A percentile compares a stretch with the other conserved stretches of the same genome.
Evolutionary conservation across 1,139 yeast species (phyloP).

Genomic region (Debaryomyces subglobosus): DNA sequence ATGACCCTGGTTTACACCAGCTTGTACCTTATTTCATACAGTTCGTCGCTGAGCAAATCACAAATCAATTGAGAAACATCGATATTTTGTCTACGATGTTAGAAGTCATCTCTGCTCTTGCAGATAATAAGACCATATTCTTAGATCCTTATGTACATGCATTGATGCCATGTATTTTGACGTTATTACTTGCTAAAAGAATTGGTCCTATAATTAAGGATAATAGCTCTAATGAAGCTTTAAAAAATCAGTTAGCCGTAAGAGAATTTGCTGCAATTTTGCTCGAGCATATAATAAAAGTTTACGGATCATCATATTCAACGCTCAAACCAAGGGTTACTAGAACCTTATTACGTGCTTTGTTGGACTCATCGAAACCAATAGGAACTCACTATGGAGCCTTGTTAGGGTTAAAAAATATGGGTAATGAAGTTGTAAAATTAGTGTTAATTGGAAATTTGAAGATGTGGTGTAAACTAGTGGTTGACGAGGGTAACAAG

Average conservation of each 20-base stretch:
- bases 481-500: constrained; percentile 43
- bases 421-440: constrained; percentile 89
- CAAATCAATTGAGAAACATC: constrained; percentile 79
- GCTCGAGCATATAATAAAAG: constrained; percentile 71
- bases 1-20: constrained; percentile 97
- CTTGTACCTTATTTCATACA: constrained; percentile 95
- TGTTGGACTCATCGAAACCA: constrained; percentile 75
- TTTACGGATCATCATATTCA: constrained; percentile 85
- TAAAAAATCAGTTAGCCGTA: constrained; percentile 57
- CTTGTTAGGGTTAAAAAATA: constrained; percentile 75
- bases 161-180: constrained; percentile 90
- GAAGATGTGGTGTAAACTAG: constrained; percentile 73
- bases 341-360: constrained; percentile 86
- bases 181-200: constrained; percentile 84
- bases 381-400: constrained; percentile 94
- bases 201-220: constrained; percentile 64
- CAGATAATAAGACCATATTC: constrained; percentile 83
- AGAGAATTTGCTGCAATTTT: constrained; percentile 89
- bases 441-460: constrained; percentile 84
- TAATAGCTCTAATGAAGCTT: constrained; percentile 30
- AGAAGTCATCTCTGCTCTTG: constrained; percentile 83
- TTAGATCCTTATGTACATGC: constrained; percentile 97
- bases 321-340: constrained; percentile 94
- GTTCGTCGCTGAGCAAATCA: constrained; percentile 93
- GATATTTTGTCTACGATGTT: constrained; percentile 83